A percentile compares a stretch with the other conserved stretches of the same genome.
Evolutionary conservation across 2,329 filamentous ascomycete genomes (phyloP).

Genomic region (Basipetospora chlamydospora): DNA sequence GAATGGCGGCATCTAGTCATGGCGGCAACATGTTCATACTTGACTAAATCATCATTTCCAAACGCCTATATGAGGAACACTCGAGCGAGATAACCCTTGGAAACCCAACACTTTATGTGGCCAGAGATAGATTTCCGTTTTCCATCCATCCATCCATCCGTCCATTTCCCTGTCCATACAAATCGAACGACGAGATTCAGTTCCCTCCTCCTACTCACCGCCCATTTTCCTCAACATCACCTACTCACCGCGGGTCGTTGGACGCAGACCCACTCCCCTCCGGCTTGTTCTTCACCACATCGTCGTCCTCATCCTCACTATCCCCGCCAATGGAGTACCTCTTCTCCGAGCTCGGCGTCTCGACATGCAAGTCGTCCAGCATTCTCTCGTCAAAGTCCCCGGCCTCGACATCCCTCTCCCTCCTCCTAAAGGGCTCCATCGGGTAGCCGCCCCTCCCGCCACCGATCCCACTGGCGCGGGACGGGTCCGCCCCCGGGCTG

Average conservation of each 20-base stretch:
- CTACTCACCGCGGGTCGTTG: background rate
- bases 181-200: no score
- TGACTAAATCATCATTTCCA: no score
- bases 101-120: no score
- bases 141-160: no score
- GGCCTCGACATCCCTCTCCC: conserved; percentile 43
- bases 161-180: no score
- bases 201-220: no score
- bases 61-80: no score
- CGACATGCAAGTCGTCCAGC: conserved; percentile 43
- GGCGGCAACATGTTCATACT: no score
- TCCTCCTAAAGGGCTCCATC: conserved; percentile 32
- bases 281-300: background rate
- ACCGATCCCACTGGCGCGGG: conserved; percentile 9
- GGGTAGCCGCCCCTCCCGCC: conserved; percentile 16
- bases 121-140: no score
- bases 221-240: background rate
- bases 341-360: conserved; percentile 28
- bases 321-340: conserved; percentile 43
- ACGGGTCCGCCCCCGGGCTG: conserved; percentile 14
- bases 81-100: no score
- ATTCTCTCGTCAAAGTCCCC: conserved; percentile 53
- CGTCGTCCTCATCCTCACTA: conserved; percentile 34
- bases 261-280: background rate
- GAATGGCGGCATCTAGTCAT: no score